Percentiles rank a stretch among this genome's conserved stretches.
These are phyloP conservation scores for Prunus mongolica DNA, from an alignment of 306 rosid genomes.

Conservation along the genomic window DNA sequence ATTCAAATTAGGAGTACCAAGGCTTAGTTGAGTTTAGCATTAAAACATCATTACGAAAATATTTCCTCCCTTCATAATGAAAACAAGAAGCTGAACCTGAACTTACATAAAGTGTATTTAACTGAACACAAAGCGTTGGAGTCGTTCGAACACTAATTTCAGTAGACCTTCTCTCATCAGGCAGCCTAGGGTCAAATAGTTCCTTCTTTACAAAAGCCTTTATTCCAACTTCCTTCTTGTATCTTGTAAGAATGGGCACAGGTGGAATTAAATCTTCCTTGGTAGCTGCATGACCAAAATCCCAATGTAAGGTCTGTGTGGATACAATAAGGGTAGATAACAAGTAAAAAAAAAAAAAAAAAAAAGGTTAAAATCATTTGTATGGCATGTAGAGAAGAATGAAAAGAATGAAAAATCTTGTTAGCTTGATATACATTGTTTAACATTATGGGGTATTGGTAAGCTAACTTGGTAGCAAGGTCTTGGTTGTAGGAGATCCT, in stretches of 20 bases:
- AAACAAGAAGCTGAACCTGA: slow-evolving; percentile 12
- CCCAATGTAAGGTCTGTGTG: slow-evolving; percentile 10
- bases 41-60: neutral
- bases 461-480: neutral
- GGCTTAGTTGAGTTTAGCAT: neutral
- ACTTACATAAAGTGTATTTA: slow-evolving; percentile 93
- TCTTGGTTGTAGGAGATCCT: neutral
- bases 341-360: neutral
- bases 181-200: slow-evolving; percentile 77
- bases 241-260: slow-evolving; percentile 83
- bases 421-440: neutral
- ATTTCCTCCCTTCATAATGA: too few species aligned
- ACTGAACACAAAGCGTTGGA: slow-evolving; percentile 81
- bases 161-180: slow-evolving; percentile 69
- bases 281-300: slow-evolving; percentile 59
- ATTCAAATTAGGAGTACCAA: neutral
- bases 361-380: neutral
- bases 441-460: neutral
- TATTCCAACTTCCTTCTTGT: slow-evolving; percentile 86
- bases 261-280: slow-evolving; percentile 94
- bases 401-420: slow-evolving; percentile 10
- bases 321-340: neutral
- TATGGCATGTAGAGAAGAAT: slow-evolving; percentile 15
- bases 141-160: slow-evolving; percentile 77
- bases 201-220: slow-evolving; percentile 98